Percentiles rank a stretch among this genome's conserved stretches.
phyloP scores from a whole-genome alignment of 345 rosid genomes.

The Acer campestre region DNA sequence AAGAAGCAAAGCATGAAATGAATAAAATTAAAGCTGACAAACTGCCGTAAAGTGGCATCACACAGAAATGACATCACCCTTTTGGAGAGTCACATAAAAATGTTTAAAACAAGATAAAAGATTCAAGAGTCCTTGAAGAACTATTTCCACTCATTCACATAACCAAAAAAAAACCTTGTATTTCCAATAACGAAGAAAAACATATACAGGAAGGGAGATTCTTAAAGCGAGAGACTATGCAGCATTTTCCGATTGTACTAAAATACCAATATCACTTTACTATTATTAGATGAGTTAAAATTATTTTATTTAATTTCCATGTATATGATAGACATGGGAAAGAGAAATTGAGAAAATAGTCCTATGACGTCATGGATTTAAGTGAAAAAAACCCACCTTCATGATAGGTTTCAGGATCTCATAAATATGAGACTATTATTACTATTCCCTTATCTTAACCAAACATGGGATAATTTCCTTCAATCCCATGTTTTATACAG shows the following conservation, averaged over 20 bases:
- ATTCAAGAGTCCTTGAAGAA: neutral
- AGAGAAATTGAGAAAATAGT: neutral
- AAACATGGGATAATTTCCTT: no score
- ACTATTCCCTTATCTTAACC: no score
- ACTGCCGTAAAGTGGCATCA: no score
- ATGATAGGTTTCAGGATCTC: neutral
- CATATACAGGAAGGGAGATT: neutral
- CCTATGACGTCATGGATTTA: neutral
- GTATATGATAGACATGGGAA: neutral
- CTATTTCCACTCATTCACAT: neutral
- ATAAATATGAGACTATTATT: neutral
- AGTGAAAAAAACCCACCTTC: neutral
- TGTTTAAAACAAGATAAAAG: neutral
- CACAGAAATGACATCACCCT: neutral
- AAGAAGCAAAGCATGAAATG: neutral
- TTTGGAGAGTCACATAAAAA: neutral
- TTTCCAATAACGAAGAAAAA: neutral
- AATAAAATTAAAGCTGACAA: neutral
- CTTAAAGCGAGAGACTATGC: no score
- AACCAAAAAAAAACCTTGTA: neutral
- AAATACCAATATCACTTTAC: neutral
- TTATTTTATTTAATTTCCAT: no score
- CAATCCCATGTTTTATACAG: no score
- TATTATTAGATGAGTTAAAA: neutral
- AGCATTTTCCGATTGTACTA: neutral